phyloP scores from a whole-genome alignment of 345 rosid genomes.

The Citrus glauca region DNA sequence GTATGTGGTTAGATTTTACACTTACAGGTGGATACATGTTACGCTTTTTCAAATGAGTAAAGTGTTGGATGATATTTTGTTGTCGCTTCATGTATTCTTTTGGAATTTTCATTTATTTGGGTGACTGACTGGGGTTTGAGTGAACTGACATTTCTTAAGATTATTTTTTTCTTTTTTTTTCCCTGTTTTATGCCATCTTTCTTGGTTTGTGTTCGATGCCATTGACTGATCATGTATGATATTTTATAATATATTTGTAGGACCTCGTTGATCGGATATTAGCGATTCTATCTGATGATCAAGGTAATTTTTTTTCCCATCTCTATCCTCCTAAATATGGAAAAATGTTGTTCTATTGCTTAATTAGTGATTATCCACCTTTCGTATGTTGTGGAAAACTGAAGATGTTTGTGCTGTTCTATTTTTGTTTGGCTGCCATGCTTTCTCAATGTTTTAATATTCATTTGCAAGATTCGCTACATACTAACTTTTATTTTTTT shows the following conservation, averaged over 20 bases:
- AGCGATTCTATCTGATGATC: conserved; percentile 60
- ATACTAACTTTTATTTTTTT: neutral
- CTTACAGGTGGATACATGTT: neutral
- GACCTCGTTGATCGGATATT: conserved; percentile 87
- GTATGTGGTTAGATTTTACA: neutral
- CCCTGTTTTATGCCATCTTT: neutral
- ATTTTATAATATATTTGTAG: conserved; percentile 35
- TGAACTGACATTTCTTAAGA: neutral
- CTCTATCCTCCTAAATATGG: neutral
- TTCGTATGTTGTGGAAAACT: neutral
- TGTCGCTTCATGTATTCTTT: neutral
- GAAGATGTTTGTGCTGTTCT: neutral
- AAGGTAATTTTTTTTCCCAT: conserved; percentile 41
- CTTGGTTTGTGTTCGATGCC: neutral
- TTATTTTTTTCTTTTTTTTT: no score
- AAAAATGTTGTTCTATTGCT: neutral
- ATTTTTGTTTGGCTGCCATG: neutral
- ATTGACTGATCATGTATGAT: neutral
- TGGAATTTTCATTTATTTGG: neutral
- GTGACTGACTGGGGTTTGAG: neutral
- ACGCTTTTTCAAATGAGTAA: neutral
- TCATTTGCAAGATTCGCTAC: neutral
- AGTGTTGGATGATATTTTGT: neutral
- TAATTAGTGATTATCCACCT: neutral
- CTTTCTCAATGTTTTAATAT: neutral